Base-by-base conservation (phyloP, 2,329 filamentous ascomycete species). In the Neospermospora avenae region DNA sequence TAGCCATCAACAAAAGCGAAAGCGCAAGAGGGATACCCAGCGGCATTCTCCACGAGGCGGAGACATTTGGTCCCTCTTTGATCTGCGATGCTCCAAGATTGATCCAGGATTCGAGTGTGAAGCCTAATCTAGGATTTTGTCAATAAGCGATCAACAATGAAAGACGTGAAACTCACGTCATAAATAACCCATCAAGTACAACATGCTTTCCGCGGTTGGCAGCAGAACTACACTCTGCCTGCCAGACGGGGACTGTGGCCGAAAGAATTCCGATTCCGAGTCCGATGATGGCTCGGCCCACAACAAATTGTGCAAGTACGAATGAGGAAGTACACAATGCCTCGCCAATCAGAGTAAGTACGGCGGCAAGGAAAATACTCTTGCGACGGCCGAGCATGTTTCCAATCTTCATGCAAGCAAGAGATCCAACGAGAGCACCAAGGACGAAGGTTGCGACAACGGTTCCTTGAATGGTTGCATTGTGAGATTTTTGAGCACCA, bases 191-290 rank as follows among this genome's bases (percentile, higher is more conserved):
- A 16, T 71, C 70, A 1, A 76, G 66, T 14, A 76, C 73, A 41
- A 77, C 75, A 56, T 75, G 71, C n/a, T 69, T 69, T 34, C 80
- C 80, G 34, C 79, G 74, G 63, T 79, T 74, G 41, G 73, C 72
- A 10, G 77, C 71, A 1, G 71, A 71, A 18, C 71, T 71, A 13
- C 72, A 76, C 65, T 77, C 74, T 31, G 72, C 70, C 63, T 75
- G 73, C 73, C 75, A 77, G 13, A 75, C 73, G 8, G 75, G 75
- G 16, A 77, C 75, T 13, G 74, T 75, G 11, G 74, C 74, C 59
- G 71, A 74, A 13, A 75, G 67, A 59, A 73, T 70, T 2, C 75
- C 74, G 52, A 76, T 69, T 4, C 73, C 74, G 5, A 76, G 60
- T 0, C 77, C 77, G 3, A 76, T 71, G 16, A 77, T 69, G 20